Conservation (phyloP, 108 stramenopile species). For the Chaetoceros muelleri region DNA sequence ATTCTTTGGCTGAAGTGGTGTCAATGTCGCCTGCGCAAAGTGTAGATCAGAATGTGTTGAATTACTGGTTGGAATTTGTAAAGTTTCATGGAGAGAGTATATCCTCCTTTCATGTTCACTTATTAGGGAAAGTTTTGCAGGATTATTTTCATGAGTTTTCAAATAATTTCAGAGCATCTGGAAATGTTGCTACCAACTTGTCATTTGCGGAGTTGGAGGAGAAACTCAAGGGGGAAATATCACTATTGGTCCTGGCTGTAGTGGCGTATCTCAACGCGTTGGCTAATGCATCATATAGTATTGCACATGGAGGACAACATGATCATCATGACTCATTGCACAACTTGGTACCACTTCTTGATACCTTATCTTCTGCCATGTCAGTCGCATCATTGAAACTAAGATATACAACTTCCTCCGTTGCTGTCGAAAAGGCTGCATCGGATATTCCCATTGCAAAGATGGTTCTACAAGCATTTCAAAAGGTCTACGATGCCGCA, state of each 20-base stretch:
- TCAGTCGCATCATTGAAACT: conserved; percentile 44
- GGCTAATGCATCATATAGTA: conserved; percentile 5
- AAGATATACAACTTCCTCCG: conserved; percentile 37
- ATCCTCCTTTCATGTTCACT: neutral
- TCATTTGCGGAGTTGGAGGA: conserved; percentile 27
- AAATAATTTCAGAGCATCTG: too few species aligned
- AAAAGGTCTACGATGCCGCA: conserved; percentile 9
- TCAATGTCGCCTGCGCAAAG: neutral
- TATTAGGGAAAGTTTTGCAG: neutral
- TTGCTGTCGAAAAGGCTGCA: conserved; percentile 12
- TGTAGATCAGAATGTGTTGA: neutral
- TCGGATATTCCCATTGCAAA: conserved; percentile 39
- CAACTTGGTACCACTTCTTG: conserved; percentile 29
- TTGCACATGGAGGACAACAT: neutral
- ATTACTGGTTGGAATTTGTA: neutral
- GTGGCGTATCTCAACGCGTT: conserved; percentile 25
- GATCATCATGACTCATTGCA: too few species aligned
- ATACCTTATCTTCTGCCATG: conserved; percentile 50
- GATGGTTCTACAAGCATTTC: conserved; percentile 31
- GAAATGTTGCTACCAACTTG: conserved; percentile 4
- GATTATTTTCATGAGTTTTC: neutral
- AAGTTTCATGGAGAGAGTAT: neutral
- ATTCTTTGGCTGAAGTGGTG: neutral
- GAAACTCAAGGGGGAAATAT: conserved; percentile 49
- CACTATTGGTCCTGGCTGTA: conserved; percentile 33